Evolutionary conservation across 2,329 filamentous ascomycete species (phyloP).

Genomic region (Verruconis gallopava): DNA sequence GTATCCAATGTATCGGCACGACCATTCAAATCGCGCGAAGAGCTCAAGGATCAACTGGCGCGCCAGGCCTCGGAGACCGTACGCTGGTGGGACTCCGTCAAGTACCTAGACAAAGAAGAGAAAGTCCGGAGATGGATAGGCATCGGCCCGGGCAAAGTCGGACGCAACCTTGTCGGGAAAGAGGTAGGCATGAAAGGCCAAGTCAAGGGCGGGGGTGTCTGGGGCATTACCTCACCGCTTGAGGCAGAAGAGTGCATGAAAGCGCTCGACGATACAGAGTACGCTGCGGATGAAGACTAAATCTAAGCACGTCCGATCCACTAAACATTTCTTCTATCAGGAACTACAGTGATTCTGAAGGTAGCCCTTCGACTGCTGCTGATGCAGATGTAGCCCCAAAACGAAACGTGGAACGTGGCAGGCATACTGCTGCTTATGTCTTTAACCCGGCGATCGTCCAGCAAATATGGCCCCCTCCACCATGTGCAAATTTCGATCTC

Average conservation of each 20-base stretch:
- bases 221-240: constrained; percentile 73
- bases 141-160: constrained; percentile 87
- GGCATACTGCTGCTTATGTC: constrained; percentile 4
- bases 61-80: constrained; percentile 84
- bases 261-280: constrained; percentile 35
- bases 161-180: constrained; percentile 84
- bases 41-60: constrained; percentile 68
- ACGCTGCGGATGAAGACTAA: constrained; percentile 24
- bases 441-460: constrained; percentile 10
- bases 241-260: constrained; percentile 34
- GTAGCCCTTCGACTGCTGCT: neutral
- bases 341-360: neutral
- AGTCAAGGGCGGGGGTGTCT: constrained; percentile 81
- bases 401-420: neutral
- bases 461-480: constrained; percentile 9
- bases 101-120: constrained; percentile 72
- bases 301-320: neutral
- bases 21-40: constrained; percentile 59
- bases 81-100: constrained; percentile 86
- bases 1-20: constrained; percentile 76
- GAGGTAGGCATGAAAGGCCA: constrained; percentile 81
- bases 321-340: constrained; percentile 5
- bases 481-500: neutral
- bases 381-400: too few species aligned
- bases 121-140: constrained; percentile 78